A percentile compares a stretch with the other conserved stretches of the same genome.
These are phyloP conservation scores for Brassica nigra DNA, from an alignment of 345 rosid species.

Conservation along the genomic window DNA sequence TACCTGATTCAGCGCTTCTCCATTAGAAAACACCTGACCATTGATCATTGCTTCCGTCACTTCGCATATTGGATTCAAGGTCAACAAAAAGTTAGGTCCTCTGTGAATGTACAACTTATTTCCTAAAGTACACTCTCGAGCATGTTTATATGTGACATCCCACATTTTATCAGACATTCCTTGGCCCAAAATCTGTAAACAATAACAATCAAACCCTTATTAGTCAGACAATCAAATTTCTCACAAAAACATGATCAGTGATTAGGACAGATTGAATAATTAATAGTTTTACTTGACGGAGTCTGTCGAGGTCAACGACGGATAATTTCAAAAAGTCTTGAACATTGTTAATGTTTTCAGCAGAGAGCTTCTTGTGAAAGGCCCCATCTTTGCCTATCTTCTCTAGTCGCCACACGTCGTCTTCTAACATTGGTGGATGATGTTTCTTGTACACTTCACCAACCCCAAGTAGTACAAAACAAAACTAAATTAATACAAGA, in stretches of 20 bases:
- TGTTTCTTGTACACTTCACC: slow-evolving; percentile 89
- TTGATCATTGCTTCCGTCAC: slow-evolving; percentile 47
- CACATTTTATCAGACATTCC: slow-evolving; percentile 81
- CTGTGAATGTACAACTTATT: slow-evolving; percentile 50
- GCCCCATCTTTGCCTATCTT: slow-evolving; percentile 92
- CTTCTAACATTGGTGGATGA: slow-evolving; percentile 74
- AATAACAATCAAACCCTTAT: background rate
- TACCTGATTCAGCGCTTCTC: slow-evolving; percentile 57
- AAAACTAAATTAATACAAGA: background rate
- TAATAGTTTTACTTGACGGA: slow-evolving; percentile 51
- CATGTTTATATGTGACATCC: slow-evolving; percentile 75
- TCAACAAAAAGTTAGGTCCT: slow-evolving; percentile 40
- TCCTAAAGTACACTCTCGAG: slow-evolving; percentile 66
- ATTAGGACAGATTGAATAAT: background rate
- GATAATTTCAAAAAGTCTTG: slow-evolving; percentile 79
- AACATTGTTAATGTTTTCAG: slow-evolving; percentile 49
- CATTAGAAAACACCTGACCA: slow-evolving; percentile 43
- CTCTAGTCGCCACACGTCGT: slow-evolving; percentile 88
- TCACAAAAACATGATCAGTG: background rate
- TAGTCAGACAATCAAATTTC: background rate
- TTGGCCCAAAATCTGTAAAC: slow-evolving; percentile 58
- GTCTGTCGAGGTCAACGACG: slow-evolving; percentile 51
- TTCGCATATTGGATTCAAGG: slow-evolving; percentile 75
- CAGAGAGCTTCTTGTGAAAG: slow-evolving; percentile 70
- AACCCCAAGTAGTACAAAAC: slow-evolving; percentile 16